These are phyloP conservation scores for Plasmodium gallinaceum DNA, from an alignment of 169 alveolate genomes.

Conservation along the genomic window DNA sequence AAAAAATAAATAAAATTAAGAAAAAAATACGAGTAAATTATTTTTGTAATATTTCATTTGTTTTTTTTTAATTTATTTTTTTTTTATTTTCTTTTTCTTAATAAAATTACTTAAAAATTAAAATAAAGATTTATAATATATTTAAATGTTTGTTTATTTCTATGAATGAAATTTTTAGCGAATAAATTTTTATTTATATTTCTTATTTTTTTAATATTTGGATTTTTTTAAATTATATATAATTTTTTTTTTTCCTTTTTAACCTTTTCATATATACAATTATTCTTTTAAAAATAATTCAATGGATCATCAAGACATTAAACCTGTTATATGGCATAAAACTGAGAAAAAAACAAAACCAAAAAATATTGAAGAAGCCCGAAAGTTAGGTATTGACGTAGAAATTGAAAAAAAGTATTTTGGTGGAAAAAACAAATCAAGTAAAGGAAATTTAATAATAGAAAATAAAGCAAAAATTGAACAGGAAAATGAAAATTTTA, in stretches of 20 bases:
- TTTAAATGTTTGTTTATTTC: no score
- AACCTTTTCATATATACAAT: no score
- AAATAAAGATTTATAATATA: no score
- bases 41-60: no score
- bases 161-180: no score
- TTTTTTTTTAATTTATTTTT: no score
- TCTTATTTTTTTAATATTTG: no score
- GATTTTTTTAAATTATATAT: conserved; percentile 44
- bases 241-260: conserved; percentile 57
- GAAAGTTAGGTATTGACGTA: conserved; percentile 67
- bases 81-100: no score
- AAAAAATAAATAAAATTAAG: not conserved
- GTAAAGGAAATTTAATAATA: conserved; percentile 69
- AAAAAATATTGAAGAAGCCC: conserved; percentile 47
- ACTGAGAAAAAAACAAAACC: conserved; percentile 53
- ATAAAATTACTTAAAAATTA: no score
- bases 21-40: not conserved
- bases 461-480: conserved; percentile 85
- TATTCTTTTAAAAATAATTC: not conserved
- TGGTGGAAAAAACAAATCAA: conserved; percentile 69
- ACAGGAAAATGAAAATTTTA: conserved; percentile 83
- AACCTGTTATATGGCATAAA: conserved; percentile 74
- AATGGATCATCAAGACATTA: conserved; percentile 70
- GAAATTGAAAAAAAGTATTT: conserved; percentile 53
- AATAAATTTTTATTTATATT: no score